Evolutionary conservation across 75 land plant species (phyloP).

Genomic region (Adiantum capillusveneris): DNA sequence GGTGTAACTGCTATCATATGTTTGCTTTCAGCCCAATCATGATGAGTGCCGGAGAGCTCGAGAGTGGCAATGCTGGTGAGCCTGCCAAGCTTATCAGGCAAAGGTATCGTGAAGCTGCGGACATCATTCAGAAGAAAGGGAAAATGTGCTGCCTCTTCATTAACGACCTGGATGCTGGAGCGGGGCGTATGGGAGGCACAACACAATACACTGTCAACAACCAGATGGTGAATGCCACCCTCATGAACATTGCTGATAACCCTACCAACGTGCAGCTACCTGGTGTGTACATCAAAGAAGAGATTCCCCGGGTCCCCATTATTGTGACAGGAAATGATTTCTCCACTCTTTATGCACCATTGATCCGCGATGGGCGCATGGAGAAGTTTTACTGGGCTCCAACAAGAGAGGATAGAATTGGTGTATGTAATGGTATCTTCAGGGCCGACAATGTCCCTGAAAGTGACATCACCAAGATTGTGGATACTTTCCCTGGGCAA

Average conservation of each 20-base stretch:
- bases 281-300: constrained; percentile 38
- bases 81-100: constrained; percentile 45
- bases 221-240: constrained; percentile 52
- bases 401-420: constrained; percentile 83
- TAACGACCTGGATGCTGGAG: constrained; percentile 48
- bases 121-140: constrained; percentile 41
- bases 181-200: constrained; percentile 45
- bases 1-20: too few species aligned
- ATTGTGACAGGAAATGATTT: constrained; percentile 46
- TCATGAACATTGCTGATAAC: constrained; percentile 47
- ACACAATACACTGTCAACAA: constrained; percentile 50
- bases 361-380: constrained; percentile 46
- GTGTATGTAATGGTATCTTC: constrained; percentile 84
- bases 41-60: constrained; percentile 46
- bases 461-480: constrained; percentile 54
- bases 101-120: constrained; percentile 40
- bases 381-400: too few species aligned
- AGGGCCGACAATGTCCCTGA: constrained; percentile 42
- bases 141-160: too few species aligned
- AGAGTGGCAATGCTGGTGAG: constrained; percentile 50
- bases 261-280: constrained; percentile 45
- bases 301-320: constrained; percentile 37
- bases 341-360: constrained; percentile 46
- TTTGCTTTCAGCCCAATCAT: constrained; percentile 43
- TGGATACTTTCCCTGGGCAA: constrained; percentile 85